phyloP scores from a whole-genome alignment of 1,284 basidiomycete species.

The Sporisorium sorghi region DNA sequence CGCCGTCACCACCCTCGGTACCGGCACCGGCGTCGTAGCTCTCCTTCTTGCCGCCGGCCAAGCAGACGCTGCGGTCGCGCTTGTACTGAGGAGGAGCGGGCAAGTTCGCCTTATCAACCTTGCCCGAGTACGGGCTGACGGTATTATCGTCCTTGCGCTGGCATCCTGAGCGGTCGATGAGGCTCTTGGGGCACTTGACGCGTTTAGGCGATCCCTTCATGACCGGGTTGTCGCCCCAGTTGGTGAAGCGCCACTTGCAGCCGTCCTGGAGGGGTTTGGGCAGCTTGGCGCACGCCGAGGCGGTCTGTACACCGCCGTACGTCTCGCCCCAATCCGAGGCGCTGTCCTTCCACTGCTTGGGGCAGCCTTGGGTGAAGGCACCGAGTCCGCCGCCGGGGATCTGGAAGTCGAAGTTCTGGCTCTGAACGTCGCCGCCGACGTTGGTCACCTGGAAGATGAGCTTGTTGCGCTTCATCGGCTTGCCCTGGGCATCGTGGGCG shows the following conservation, averaged over 20 bases:
- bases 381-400: conserved; percentile 51
- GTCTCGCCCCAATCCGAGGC: conserved; percentile 24
- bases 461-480: conserved; percentile 38
- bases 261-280: conserved; percentile 32
- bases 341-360: conserved; percentile 23
- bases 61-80: conserved; percentile 42
- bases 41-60: conserved; percentile 17
- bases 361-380: conserved; percentile 35
- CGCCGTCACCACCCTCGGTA: background rate
- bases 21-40: conserved; percentile 3
- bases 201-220: conserved; percentile 25
- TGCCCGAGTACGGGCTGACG: conserved; percentile 18
- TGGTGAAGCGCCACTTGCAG: conserved; percentile 38
- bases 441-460: conserved; percentile 46
- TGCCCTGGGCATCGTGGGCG: conserved; percentile 19
- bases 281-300: conserved; percentile 13
- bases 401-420: conserved; percentile 39
- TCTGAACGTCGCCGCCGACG: conserved; percentile 36
- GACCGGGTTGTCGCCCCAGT: conserved; percentile 40
- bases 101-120: conserved; percentile 8
- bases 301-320: conserved; percentile 25
- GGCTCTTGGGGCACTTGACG: conserved; percentile 36
- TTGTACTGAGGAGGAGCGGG: conserved; percentile 31
- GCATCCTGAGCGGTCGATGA: conserved; percentile 49
- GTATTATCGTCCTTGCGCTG: conserved; percentile 47